Base-by-base conservation (phyloP, 2,329 filamentous ascomycete genomes). In the Tolypocladium capitatum region DNA sequence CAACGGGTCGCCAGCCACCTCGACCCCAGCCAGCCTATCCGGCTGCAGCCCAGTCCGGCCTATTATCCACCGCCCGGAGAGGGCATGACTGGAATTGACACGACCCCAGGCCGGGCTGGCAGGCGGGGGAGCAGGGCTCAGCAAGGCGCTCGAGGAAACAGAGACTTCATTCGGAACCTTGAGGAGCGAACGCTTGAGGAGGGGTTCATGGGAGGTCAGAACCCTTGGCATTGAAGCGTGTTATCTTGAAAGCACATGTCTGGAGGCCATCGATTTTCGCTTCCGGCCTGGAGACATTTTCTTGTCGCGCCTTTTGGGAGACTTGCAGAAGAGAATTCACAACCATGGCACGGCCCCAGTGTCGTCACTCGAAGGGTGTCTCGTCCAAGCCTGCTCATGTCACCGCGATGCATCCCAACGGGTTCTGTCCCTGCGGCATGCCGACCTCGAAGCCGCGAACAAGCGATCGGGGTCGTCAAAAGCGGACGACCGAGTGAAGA, bases 31-130 rank as follows among this genome's bases (percentile, higher is more conserved):
- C 86, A 90, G 51, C 92, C 92, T 0, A 97, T 98, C 58, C 80
- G 92, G 45, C 68, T 97, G 48, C 92, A 98, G 62, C 92, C 92
- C 2, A 96, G 89, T 57, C 92, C 92, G 5, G 92, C 92, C 2
- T 98, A 98, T 66, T 98, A 97, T 58, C 92, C 92, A 11, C 92
- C 92, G 20, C 86, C 91, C 2, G 81, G 85, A 7, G 91, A 97
- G 54, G 86, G 88, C 10, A 81, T 87, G 57, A 75, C 80, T 20
- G 68, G 73, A 9, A 78, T 86, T 51, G 76, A 81, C 44, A 78
- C 76, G 49, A 71, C 79, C 24, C 60, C 73, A 43, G 63, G 69
- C 48, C 64, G 77, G 69, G 66, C 84, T 30, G 80, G 85, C 38
- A 78, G 89, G 58, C 78, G 90, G 62, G 84, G 86, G 41, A 91